Conservation (phyloP, 805 yeast genomes). For the Wickerhamiella azyma region DNA sequence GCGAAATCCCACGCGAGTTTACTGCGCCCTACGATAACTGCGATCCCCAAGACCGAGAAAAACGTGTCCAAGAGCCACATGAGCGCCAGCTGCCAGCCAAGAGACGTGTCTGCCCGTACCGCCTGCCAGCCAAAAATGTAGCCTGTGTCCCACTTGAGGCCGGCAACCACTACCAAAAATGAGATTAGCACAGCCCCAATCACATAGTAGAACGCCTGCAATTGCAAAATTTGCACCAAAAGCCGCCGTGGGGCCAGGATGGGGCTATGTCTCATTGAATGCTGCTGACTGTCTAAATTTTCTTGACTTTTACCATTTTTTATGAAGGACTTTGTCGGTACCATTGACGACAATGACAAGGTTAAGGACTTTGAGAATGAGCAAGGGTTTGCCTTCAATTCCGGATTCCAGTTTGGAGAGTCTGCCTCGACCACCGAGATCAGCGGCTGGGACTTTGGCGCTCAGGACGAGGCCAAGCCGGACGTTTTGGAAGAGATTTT, state of each 20-base stretch:
- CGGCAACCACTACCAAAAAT: constrained; percentile 52
- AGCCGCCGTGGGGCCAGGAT: constrained; percentile 45
- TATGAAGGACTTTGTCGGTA: constrained; percentile 16
- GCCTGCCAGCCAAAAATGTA: constrained; percentile 76
- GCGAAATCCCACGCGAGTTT: constrained; percentile 96
- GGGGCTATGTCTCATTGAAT: constrained; percentile 24
- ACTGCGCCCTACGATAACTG: constrained; percentile 79
- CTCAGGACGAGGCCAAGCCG: constrained; percentile 45
- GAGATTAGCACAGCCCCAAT: constrained; percentile 57
- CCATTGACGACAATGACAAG: constrained; percentile 18
- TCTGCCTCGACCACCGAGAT: constrained; percentile 21
- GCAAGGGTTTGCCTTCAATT: constrained; percentile 44
- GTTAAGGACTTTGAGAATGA: constrained; percentile 23
- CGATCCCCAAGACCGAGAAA: constrained; percentile 70
- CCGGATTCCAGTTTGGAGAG: constrained; percentile 53
- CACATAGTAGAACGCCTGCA: constrained; percentile 67
- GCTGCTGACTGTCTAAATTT: neutral
- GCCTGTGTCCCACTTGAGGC: constrained; percentile 48
- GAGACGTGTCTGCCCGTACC: constrained; percentile 57
- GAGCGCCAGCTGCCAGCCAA: constrained; percentile 60
- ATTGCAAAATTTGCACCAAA: constrained; percentile 55
- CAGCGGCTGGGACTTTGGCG: constrained; percentile 71
- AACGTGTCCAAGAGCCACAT: constrained; percentile 78
- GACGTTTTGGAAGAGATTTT: constrained; percentile 73
- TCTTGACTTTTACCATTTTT: neutral